These are phyloP conservation scores for Ogataea nonfermentans DNA, from an alignment of 805 yeast species.

Conservation along the genomic window DNA sequence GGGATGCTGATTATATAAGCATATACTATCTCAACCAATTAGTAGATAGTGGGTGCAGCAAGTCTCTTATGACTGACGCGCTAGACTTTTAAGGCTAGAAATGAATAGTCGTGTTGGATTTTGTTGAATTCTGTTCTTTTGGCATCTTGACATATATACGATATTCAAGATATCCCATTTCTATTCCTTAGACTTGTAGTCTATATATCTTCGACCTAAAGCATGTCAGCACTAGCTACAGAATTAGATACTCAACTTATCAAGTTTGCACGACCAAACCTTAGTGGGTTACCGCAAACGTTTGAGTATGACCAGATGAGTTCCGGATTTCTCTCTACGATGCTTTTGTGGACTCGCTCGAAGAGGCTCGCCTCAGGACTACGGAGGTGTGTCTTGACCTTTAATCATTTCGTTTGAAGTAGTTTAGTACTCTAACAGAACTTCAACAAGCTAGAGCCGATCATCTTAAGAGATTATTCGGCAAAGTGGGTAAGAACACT, in stretches of 20 bases:
- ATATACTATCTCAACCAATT: no score
- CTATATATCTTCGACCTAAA: no score
- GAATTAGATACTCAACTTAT: conserved; percentile 15
- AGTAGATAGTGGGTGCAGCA: no score
- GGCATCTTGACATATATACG: no score
- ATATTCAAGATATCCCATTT: no score
- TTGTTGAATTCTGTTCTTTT: no score
- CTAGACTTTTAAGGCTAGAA: no score
- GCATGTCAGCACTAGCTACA: background rate
- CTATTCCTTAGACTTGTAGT: no score
- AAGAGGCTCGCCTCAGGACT: conserved; percentile 36
- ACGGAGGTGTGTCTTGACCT: conserved; percentile 33
- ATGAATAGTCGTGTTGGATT: no score
- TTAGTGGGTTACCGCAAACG: conserved; percentile 20
- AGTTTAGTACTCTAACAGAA: conserved; percentile 9
- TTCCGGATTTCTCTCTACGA: conserved; percentile 43
- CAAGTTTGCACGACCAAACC: conserved; percentile 21
- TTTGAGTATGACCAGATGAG: conserved; percentile 57
- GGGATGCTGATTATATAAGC: background rate
- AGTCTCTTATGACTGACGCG: no score
- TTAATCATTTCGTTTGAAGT: conserved; percentile 16
- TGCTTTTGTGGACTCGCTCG: conserved; percentile 32
- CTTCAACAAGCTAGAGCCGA: conserved; percentile 39
- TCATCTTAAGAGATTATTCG: conserved; percentile 44
- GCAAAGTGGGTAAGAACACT: conserved; percentile 40